These are phyloP conservation scores for Pythium sp. DNA, from an alignment of 352 stramenopile species.

Conservation along the genomic window DNA sequence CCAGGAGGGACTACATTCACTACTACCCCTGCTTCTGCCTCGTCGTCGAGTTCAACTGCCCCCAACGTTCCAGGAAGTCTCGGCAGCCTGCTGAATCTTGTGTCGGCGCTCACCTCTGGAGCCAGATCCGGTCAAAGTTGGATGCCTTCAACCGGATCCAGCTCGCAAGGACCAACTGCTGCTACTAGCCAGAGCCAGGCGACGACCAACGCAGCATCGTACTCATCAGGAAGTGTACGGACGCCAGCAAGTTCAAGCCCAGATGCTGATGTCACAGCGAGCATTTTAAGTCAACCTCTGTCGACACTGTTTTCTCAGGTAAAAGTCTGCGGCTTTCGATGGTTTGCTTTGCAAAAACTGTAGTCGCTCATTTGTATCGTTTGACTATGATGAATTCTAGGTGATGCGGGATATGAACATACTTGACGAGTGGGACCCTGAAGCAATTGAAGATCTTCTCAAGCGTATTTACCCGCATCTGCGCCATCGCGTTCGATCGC, in stretches of 20 bases:
- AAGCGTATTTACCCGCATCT: conserved; percentile 16
- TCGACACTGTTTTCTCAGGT: conserved; percentile 17
- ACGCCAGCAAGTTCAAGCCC: neutral
- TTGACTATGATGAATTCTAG: neutral
- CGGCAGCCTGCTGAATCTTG: conserved; percentile 13
- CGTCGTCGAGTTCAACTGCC: conserved; percentile 3
- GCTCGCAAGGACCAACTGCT: neutral
- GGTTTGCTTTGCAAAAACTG: no score
- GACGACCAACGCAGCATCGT: neutral
- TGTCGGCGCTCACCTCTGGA: conserved; percentile 10
- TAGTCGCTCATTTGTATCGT: neutral
- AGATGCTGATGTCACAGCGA: neutral
- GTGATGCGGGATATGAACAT: conserved; percentile 21
- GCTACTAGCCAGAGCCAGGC: neutral
- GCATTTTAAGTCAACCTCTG: conserved; percentile 4
- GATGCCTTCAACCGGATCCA: neutral
- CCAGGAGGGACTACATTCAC: neutral
- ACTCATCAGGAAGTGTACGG: neutral
- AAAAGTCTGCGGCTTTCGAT: neutral
- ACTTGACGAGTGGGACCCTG: conserved; percentile 20
- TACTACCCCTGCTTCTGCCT: neutral
- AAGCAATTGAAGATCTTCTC: conserved; percentile 12
- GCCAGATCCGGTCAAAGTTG: neutral
- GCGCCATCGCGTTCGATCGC: conserved; percentile 13
- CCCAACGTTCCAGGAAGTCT: neutral